phyloP scores from a whole-genome alignment of 163 green algal genomes.

The Trebouxiophyceae sp. region DNA sequence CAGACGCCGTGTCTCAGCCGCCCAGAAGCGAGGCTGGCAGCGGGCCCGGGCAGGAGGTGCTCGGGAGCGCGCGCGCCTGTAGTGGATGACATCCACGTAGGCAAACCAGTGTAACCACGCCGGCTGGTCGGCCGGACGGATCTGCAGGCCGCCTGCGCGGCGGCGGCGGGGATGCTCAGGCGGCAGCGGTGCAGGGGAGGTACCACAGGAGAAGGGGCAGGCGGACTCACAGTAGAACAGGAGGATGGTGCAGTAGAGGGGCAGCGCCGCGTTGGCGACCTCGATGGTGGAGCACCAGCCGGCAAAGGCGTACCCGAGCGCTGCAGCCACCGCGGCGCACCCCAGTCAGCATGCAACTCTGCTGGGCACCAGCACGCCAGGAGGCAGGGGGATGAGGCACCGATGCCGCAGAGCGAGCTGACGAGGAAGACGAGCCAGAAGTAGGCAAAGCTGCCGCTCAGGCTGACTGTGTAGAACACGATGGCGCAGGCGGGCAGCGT shows the following conservation, averaged over 20 bases:
- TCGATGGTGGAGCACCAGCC: slow-evolving; percentile 72
- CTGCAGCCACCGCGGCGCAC: slow-evolving; percentile 17
- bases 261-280: slow-evolving; percentile 64
- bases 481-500: slow-evolving; percentile 25
- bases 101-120: too few relatives aligned
- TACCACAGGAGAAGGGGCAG: too few relatives aligned
- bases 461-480: slow-evolving; percentile 19
- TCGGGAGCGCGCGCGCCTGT: too few relatives aligned
- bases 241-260: slow-evolving; percentile 59
- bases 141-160: too few relatives aligned
- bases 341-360: not conserved
- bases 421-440: slow-evolving; percentile 70
- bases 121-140: too few relatives aligned
- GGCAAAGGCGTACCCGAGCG: slow-evolving; percentile 70
- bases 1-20: too few relatives aligned
- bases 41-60: too few relatives aligned
- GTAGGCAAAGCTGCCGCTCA: slow-evolving; percentile 47
- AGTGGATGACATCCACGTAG: too few relatives aligned
- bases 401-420: slow-evolving; percentile 53
- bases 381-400: slow-evolving; percentile 11
- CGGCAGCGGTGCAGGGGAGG: too few relatives aligned
- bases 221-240: too few relatives aligned
- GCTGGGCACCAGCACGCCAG: not conserved
- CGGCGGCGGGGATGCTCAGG: too few relatives aligned
- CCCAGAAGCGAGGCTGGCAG: too few relatives aligned